Evolutionary conservation across 768 basidiomycete genomes (phyloP), one percentile per base, ranked within the genome.

Genomic region (Pleurotus eryngii): DNA sequence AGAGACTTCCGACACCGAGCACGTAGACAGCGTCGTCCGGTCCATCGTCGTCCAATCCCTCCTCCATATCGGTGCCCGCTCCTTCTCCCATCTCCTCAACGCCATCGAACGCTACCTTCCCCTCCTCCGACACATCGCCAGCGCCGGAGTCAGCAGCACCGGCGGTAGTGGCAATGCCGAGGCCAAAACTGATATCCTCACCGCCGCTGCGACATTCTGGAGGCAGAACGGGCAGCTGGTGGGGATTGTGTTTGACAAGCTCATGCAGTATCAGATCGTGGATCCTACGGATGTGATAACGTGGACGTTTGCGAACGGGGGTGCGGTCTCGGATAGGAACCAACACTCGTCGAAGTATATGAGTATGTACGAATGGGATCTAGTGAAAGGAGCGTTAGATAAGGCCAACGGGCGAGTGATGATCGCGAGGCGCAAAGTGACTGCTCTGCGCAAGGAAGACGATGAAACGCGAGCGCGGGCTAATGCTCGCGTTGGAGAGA

Each of bases 261-360:
- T 98, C 55, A 90, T 98, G 85, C 96, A 98, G 68, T 99, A 99
- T 72, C 95, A 97, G 68, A 91, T 98, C 57, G 89, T 98, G 40
- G 95, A 98, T 64, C 93, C 95, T 0, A 85, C 86, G 14, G 95
- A 99, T 62, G 89, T 98, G 7, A 87, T 97, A 55, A 76, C 75
- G 3, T 96, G 91, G 89, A 83, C 88, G 15, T 96, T 98, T 70
- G 67, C 74, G 49, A 80, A 83, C 59, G 76, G 78, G 11, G 74
- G 68, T 7, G 68, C 67, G 5, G 61, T 68, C 22, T 76, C 76
- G 7, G 73, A 72, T 22, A 70, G 76, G 46, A 75, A 69, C 24
- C 68, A 72, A 20, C 64, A 74, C 45, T 71, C 70, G 37, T 71
- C 76, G 20, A 61, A 72, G 61, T 79, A 73, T 30, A 66, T 88